Evolutionary conservation across 129 eudicot species (phyloP).

Genomic region (Saposhnikovia divaricata): DNA sequence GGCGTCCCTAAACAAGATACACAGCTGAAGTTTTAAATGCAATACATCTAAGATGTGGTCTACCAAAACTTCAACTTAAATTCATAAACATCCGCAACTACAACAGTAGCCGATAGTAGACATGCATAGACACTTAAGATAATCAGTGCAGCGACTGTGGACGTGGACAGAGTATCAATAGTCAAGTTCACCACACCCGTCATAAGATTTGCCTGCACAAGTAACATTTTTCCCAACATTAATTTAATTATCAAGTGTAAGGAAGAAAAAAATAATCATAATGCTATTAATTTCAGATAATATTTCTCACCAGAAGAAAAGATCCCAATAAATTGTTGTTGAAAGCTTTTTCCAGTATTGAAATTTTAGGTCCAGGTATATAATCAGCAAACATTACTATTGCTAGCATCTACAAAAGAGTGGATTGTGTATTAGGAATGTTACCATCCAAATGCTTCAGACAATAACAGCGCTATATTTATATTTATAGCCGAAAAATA

Average conservation of each 20-base stretch:
- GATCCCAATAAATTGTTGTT: slow-evolving; percentile 52
- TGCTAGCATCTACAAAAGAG: slow-evolving; percentile 46
- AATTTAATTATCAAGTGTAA: not conserved
- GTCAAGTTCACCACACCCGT: slow-evolving; percentile 80
- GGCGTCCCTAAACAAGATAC: not conserved
- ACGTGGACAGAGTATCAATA: slow-evolving; percentile 50
- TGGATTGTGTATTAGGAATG: not conserved
- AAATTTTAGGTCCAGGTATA: slow-evolving; percentile 46
- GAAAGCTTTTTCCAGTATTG: slow-evolving; percentile 59
- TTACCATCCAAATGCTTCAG: not conserved
- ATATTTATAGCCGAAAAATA: not conserved
- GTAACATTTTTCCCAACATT: not conserved
- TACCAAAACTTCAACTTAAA: slow-evolving; percentile 73
- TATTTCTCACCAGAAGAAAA: slow-evolving; percentile 58
- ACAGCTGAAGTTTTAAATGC: not conserved
- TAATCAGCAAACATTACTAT: slow-evolving; percentile 55
- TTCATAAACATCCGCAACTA: slow-evolving; percentile 42
- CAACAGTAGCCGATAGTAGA: slow-evolving; percentile 37
- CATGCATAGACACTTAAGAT: slow-evolving; percentile 47
- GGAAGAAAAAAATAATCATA: not conserved
- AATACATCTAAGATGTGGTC: not conserved
- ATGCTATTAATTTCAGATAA: not conserved
- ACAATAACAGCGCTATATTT: not conserved
- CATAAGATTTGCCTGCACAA: slow-evolving; percentile 61
- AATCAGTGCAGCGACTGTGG: slow-evolving; percentile 34